Conservation (phyloP, 2,329 filamentous ascomycete genomes). For the Nothopassalora personata region DNA sequence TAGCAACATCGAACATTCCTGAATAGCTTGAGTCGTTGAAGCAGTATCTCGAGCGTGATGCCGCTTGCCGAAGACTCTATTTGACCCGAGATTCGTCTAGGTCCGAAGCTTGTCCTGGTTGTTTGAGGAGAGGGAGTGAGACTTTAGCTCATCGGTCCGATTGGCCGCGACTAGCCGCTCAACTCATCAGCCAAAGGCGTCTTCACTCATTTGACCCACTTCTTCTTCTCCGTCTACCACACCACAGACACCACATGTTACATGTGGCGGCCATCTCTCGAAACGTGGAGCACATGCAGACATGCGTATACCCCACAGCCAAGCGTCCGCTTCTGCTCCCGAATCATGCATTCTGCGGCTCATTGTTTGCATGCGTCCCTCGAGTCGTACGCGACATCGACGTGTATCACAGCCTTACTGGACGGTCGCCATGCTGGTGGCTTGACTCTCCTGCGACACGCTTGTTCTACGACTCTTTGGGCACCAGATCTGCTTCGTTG, state of each 20-base stretch:
- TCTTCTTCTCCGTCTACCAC: background rate
- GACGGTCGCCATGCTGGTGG: background rate
- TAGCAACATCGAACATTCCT: background rate
- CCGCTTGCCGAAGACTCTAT: background rate
- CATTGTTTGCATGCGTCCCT: background rate
- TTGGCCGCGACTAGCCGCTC: background rate
- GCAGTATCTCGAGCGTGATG: background rate
- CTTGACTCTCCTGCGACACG: background rate
- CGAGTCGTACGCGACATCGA: background rate
- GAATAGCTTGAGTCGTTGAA: background rate
- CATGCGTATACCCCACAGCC: background rate
- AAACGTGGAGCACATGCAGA: background rate
- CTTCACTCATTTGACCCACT: background rate
- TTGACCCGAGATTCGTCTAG: background rate
- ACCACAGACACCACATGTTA: too few relatives aligned
- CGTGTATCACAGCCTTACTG: background rate
- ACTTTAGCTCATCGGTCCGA: background rate
- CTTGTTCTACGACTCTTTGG: background rate
- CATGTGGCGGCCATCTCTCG: background rate
- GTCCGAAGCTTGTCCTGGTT: background rate
- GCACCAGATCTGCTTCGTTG: background rate
- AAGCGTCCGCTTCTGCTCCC: background rate
- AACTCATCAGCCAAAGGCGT: background rate
- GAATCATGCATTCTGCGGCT: background rate
- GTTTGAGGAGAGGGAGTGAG: background rate